These are phyloP conservation scores for Leccinum arenicola DNA, from an alignment of 768 basidiomycete genomes.

Conservation along the genomic window DNA sequence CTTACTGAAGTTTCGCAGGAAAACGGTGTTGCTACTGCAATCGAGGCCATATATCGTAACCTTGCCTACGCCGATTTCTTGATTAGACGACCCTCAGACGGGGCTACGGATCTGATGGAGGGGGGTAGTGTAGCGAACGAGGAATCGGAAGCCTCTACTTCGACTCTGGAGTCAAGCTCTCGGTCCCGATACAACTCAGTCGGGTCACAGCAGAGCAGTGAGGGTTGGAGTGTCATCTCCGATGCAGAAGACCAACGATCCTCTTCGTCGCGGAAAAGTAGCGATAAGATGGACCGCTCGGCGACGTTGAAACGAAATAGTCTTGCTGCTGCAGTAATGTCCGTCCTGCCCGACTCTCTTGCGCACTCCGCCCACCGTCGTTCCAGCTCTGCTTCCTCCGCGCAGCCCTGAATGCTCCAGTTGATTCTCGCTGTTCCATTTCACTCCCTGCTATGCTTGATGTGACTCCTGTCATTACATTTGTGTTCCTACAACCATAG, in stretches of 20 bases:
- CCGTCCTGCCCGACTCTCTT: conserved; percentile 57
- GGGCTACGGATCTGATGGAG: conserved; percentile 22
- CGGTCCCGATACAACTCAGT: conserved; percentile 54
- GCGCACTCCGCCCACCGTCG: conserved; percentile 40
- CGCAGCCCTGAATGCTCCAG: conserved; percentile 18
- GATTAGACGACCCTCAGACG: conserved; percentile 54
- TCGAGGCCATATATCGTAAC: conserved; percentile 95
- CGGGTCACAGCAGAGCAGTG: conserved; percentile 60
- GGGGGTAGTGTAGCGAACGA: conserved; percentile 25
- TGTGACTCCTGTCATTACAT: conserved; percentile 7
- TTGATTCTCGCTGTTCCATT: background rate
- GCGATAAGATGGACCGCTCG: conserved; percentile 35
- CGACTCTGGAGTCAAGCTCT: conserved; percentile 30
- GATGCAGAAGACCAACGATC: conserved; percentile 63
- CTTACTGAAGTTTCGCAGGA: conserved; percentile 52
- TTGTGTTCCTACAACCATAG: conserved; percentile 5
- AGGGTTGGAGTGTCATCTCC: conserved; percentile 88
- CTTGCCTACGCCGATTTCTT: conserved; percentile 90
- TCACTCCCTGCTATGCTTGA: background rate
- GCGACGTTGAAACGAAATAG: conserved; percentile 56
- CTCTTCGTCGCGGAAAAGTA: conserved; percentile 52
- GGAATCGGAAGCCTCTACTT: conserved; percentile 29
- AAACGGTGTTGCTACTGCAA: conserved; percentile 89
- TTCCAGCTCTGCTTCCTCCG: conserved; percentile 34
- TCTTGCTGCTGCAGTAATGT: conserved; percentile 58